Evolutionary conservation across 2,329 filamentous ascomycete genomes (phyloP), one percentile per base, ranked within the genome.

Genomic region (Trichoderma semiorbis): DNA sequence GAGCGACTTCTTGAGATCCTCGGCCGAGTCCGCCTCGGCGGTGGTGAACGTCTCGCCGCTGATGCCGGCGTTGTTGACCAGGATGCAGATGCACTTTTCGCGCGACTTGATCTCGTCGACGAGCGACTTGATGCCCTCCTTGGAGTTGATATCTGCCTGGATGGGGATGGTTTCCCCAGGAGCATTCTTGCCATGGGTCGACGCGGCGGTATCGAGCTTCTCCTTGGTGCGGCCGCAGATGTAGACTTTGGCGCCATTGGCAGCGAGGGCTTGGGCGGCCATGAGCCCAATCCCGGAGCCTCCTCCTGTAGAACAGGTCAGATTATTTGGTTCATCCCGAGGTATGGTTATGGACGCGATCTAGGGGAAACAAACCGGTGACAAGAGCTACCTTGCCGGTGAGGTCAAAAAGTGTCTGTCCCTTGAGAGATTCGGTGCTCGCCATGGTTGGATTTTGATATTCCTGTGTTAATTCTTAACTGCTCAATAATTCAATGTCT

Each of bases 231-330:
- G 89, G 36, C 91, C 90, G 28, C 89, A 89, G 74, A 93, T 90
- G 83, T 92, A 93, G 7, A 93, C 91, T 74, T 87, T 91, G 72
- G 87, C 88, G 73, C 91, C 90, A 79, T 92, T 93, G 72, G 84
- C 82, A 0, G 92, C 88, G 69, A 92, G 89, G 7, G 90, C 87
- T 75, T 92, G 88, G 3, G 89, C 87, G 57, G 90, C 89, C 90
- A 92, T 92, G 69, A 90, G 85, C 5, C 90, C 90, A 67, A 92
- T 91, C 30, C 90, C 90, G 71, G 90, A 87, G 36, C 87, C 87
- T 55, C 87, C 85, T 28, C 85, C 83, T 84, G 10, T n/a, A n/a
- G n/a, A n/a, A n/a, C n/a, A n/a, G n/a, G n/a, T n/a, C n/a, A n/a
- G n/a, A n/a, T n/a, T n/a, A n/a, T n/a, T n/a, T n/a, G n/a, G n/a